A percentile compares a stretch with the other conserved stretches of the same genome.
Evolutionary conservation across 495 filamentous ascomycete genomes (phyloP).

Genomic region (Neurospora hispaniola): DNA sequence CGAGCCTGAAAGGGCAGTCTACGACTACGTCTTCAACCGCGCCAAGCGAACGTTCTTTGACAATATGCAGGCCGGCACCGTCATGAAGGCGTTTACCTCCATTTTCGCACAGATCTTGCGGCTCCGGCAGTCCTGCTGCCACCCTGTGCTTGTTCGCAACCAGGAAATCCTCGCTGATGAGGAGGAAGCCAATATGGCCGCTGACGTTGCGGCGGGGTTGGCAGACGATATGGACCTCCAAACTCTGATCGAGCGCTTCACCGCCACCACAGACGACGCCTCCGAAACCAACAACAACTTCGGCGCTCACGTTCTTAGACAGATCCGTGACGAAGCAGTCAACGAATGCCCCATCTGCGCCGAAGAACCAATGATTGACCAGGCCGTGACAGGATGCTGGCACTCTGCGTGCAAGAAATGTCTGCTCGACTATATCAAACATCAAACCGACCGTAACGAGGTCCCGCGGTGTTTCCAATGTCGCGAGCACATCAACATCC

Average conservation of each 20-base stretch:
- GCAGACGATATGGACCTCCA: slow-evolving; percentile 96
- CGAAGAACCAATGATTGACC: slow-evolving; percentile 89
- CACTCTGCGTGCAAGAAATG: slow-evolving; percentile 94
- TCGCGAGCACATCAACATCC: slow-evolving; percentile 65
- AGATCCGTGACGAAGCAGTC: slow-evolving; percentile 80
- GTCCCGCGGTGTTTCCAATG: slow-evolving; percentile 81
- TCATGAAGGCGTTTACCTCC: slow-evolving; percentile 87
- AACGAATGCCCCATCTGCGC: slow-evolving; percentile 92
- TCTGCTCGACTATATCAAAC: slow-evolving; percentile 71
- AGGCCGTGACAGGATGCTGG: slow-evolving; percentile 91
- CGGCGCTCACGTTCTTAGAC: slow-evolving; percentile 73
- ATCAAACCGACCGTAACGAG: slow-evolving; percentile 67
- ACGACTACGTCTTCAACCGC: slow-evolving; percentile 73
- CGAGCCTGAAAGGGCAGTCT: slow-evolving; percentile 75
- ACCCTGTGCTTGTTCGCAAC: slow-evolving; percentile 80
- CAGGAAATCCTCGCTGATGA: slow-evolving; percentile 79
- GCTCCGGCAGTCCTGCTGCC: slow-evolving; percentile 88
- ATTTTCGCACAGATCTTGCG: slow-evolving; percentile 96
- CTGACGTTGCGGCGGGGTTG: slow-evolving; percentile 66
- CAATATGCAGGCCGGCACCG: slow-evolving; percentile 81
- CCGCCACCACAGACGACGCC: slow-evolving; percentile 52
- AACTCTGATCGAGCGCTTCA: slow-evolving; percentile 74
- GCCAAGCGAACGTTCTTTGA: slow-evolving; percentile 75
- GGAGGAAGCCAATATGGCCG: slow-evolving; percentile 68
- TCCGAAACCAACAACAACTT: slow-evolving; percentile 54